Evolutionary conservation across 2,329 filamentous ascomycete species (phyloP).

Genomic region (Fusarium tuaranense): DNA sequence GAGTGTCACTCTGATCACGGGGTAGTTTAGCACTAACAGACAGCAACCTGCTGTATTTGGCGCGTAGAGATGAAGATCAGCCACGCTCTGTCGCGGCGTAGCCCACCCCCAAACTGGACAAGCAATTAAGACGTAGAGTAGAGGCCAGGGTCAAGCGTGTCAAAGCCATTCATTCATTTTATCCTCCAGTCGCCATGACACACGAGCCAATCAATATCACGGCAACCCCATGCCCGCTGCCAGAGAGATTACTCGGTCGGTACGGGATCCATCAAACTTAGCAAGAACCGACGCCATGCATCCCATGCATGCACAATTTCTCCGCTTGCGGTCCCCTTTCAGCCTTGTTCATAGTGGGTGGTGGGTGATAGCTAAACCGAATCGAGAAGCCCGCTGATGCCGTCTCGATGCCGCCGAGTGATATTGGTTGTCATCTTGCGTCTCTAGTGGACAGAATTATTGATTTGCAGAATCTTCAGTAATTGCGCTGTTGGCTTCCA

Average conservation of each 20-base stretch:
- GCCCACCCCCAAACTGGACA: constrained; percentile 28
- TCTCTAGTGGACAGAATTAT: constrained; percentile 5
- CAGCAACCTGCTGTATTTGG: constrained; percentile 36
- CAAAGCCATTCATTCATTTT: constrained; percentile 4
- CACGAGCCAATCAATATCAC: constrained; percentile 22
- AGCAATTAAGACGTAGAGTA: constrained; percentile 14
- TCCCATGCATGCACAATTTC: constrained; percentile 3
- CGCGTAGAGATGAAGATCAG: constrained; percentile 41
- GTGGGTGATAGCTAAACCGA: constrained; percentile 12
- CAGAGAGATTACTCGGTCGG: constrained; percentile 20
- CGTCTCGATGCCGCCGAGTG: background rate
- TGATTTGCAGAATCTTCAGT: constrained; percentile 23
- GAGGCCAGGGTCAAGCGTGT: constrained; percentile 17
- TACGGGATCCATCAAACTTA: background rate
- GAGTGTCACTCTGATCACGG: constrained; percentile 12
- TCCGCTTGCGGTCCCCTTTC: constrained; percentile 22
- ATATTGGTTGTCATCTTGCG: background rate
- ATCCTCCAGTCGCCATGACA: constrained; percentile 2
- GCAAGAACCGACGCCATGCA: constrained; percentile 4
- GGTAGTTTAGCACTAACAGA: background rate
- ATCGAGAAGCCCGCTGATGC: constrained; percentile 18
- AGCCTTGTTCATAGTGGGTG: constrained; percentile 25
- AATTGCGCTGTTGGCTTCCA: constrained; percentile 20
- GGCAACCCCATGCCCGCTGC: constrained; percentile 2
- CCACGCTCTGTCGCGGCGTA: constrained; percentile 23